phyloP scores from a whole-genome alignment of 2,329 filamentous ascomycete species.

The Talaromyces sp. region DNA sequence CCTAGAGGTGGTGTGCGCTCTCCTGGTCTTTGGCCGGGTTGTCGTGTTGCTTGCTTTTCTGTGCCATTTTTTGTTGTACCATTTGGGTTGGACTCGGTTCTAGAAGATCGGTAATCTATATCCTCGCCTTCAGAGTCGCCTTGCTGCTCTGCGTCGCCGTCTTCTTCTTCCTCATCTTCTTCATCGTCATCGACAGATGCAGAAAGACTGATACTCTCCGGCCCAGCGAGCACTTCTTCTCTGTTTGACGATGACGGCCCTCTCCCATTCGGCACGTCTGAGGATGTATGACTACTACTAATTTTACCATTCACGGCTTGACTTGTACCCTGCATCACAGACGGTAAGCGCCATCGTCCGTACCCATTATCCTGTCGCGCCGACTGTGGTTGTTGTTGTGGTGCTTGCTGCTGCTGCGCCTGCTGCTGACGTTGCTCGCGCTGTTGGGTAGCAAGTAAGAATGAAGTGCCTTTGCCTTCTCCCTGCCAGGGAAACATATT shows the following conservation, averaged over 20 bases:
- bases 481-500: conserved; percentile 21
- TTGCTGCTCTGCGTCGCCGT: conserved; percentile 5
- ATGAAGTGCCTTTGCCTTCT: conserved; percentile 11
- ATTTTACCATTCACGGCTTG: not conserved
- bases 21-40: not conserved
- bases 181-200: conserved; percentile 1
- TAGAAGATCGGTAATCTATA: not conserved
- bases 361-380: conserved; percentile 12
- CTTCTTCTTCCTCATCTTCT: conserved; percentile 8
- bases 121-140: conserved; percentile 11
- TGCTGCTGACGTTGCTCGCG: conserved; percentile 20
- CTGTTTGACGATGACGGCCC: not conserved
- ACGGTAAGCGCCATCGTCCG: conserved; percentile 13
- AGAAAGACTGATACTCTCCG: not conserved
- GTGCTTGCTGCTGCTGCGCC: not conserved
- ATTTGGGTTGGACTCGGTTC: not conserved
- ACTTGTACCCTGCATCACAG: not conserved
- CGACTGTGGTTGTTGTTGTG: conserved; percentile 20
- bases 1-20: not conserved
- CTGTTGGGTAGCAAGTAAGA: conserved; percentile 15
- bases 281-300: not conserved
- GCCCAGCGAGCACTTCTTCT: not conserved
- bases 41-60: not conserved
- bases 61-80: not conserved
- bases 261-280: not conserved